These are phyloP conservation scores for Hyaloscypha bicolor DNA, from an alignment of 495 filamentous ascomycete species.

Conservation along the genomic window DNA sequence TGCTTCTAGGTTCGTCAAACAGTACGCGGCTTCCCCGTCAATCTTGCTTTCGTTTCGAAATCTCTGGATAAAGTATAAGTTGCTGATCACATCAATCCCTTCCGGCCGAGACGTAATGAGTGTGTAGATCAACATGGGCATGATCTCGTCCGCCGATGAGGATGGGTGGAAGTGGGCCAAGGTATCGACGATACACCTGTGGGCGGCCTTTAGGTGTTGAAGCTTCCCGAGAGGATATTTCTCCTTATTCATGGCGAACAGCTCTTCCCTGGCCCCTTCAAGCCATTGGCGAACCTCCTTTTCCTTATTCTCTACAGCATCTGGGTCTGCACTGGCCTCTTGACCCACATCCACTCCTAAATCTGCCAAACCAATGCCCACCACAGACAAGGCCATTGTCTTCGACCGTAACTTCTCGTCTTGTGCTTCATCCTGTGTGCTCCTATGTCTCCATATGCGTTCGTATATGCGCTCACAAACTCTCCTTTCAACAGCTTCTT, in stretches of 20 bases:
- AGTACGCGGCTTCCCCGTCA: constrained; percentile 93
- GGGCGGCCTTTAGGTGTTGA: constrained; percentile 80
- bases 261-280: constrained; percentile 68
- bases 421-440: constrained; percentile 89
- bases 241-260: constrained; percentile 83
- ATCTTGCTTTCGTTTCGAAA: constrained; percentile 87
- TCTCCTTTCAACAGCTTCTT: constrained; percentile 89
- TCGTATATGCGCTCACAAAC: constrained; percentile 87
- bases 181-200: constrained; percentile 93
- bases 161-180: constrained; percentile 77
- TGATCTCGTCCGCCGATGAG: constrained; percentile 94
- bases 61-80: constrained; percentile 89
- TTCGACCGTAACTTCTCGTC: constrained; percentile 95
- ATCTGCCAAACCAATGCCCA: constrained; percentile 87
- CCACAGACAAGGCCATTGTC: constrained; percentile 85
- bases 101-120: constrained; percentile 88
- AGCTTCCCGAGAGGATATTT: constrained; percentile 91
- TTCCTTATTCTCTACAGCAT: constrained; percentile 57
- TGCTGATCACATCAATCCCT: constrained; percentile 87
- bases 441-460: constrained; percentile 87
- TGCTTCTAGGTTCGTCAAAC: constrained; percentile 93
- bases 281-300: constrained; percentile 74
- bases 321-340: constrained; percentile 43
- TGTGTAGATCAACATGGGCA: constrained; percentile 94
- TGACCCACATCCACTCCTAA: constrained; percentile 76